Conservation (phyloP, 2,329 filamentous ascomycete species). For the Microdochium nivale region DNA sequence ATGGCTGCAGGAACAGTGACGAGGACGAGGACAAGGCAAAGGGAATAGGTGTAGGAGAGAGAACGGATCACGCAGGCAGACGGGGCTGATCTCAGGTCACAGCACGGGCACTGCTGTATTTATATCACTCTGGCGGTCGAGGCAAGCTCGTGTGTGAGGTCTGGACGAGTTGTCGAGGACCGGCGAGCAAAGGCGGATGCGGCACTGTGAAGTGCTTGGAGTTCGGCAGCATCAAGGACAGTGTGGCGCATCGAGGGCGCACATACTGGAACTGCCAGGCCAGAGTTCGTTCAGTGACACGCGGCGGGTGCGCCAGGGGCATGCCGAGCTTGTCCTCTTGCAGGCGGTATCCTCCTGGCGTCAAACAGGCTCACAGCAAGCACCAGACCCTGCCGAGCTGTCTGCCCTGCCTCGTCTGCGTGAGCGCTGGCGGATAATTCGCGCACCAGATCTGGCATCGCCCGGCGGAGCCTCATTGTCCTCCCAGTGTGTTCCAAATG, state of each 20-base stretch:
- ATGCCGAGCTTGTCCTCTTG: too few relatives aligned
- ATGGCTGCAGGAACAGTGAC: neutral
- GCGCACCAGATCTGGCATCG: neutral
- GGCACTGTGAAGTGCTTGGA: neutral
- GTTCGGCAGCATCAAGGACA: neutral
- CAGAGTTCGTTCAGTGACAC: neutral
- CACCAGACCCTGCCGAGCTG: too few relatives aligned
- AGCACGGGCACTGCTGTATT: neutral
- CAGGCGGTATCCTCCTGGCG: too few relatives aligned
- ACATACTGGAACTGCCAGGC: neutral
- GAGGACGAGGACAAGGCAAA: neutral
- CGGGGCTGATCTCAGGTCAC: neutral
- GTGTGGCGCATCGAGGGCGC: neutral
- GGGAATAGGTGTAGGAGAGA: neutral
- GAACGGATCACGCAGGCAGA: neutral
- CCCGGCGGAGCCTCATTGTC: neutral
- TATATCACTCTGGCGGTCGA: neutral
- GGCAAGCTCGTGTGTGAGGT: neutral
- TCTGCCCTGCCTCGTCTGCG: neutral
- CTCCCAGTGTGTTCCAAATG: neutral
- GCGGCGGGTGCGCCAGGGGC: neutral
- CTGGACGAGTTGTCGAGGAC: neutral
- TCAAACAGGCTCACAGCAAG: too few relatives aligned
- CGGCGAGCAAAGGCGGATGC: neutral
- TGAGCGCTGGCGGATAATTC: neutral